These are phyloP conservation scores for Aureobasidium pullulans DNA, from an alignment of 2,329 filamentous ascomycete genomes.

Conservation along the genomic window DNA sequence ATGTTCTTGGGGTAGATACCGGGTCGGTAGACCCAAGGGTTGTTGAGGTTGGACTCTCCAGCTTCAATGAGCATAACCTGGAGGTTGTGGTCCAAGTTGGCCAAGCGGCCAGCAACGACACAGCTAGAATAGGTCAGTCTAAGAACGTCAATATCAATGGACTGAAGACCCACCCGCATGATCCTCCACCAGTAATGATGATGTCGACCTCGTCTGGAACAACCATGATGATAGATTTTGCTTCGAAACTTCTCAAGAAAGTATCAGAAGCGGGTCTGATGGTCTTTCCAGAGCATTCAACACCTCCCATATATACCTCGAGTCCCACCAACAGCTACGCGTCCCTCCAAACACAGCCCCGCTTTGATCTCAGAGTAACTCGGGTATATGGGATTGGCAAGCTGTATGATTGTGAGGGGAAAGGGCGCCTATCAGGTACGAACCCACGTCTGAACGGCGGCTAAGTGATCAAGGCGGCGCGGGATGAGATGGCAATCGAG, in stretches of 20 bases:
- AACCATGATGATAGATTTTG: slow-evolving; percentile 37
- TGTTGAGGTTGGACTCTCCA: slow-evolving; percentile 68
- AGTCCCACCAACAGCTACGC: not conserved
- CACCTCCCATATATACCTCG: not conserved
- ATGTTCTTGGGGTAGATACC: slow-evolving; percentile 73
- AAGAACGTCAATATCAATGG: not conserved
- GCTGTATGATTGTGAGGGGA: not conserved
- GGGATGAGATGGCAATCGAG: not conserved
- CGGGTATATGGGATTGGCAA: not conserved
- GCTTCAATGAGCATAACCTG: slow-evolving; percentile 64
- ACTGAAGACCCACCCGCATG: slow-evolving; percentile 45
- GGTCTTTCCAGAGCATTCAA: not conserved
- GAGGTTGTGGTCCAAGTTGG: slow-evolving; percentile 67
- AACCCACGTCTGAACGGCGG: not conserved
- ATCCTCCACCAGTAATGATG: slow-evolving; percentile 70
- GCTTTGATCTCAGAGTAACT: not conserved
- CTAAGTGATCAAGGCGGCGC: not conserved
- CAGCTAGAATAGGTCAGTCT: slow-evolving; percentile 29
- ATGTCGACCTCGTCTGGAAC: slow-evolving; percentile 75
- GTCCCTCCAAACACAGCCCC: not conserved
- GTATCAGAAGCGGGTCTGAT: not conserved
- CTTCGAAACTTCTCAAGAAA: not conserved
- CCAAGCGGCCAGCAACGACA: slow-evolving; percentile 50
- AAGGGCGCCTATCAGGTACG: not conserved
- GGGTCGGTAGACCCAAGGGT: slow-evolving; percentile 68